phyloP scores from a whole-genome alignment of 2,329 filamentous ascomycete genomes.

The Neonectria sp. region DNA sequence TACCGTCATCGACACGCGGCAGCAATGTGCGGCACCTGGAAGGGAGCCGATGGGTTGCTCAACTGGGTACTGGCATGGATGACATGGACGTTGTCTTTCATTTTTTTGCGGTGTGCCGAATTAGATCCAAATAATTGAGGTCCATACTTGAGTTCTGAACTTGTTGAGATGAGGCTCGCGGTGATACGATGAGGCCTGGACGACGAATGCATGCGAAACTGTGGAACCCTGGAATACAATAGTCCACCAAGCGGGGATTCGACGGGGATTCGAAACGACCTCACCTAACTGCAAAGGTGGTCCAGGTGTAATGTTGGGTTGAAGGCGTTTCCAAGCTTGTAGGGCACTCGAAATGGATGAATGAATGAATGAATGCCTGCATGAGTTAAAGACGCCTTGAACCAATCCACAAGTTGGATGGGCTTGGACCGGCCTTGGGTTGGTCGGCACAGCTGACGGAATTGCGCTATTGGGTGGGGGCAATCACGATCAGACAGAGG shows the following conservation, averaged over 20 bases:
- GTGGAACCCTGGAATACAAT: background rate
- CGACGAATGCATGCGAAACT: background rate
- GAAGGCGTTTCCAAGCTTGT: background rate
- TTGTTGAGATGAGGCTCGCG: background rate
- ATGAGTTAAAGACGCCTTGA: background rate
- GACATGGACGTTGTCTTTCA: background rate
- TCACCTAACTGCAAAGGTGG: background rate
- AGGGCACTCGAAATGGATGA: background rate
- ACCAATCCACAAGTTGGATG: constrained; percentile 2
- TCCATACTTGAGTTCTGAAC: background rate
- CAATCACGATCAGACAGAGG: constrained; percentile 27
- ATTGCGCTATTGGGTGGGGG: constrained; percentile 24
- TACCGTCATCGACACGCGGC: background rate
- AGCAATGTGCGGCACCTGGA: background rate
- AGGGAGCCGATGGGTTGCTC: constrained; percentile 1
- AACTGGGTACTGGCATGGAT: background rate
- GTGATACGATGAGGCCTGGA: background rate
- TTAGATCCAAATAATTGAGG: background rate
- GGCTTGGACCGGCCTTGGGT: background rate
- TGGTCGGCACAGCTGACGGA: constrained; percentile 7
- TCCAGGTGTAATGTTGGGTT: background rate
- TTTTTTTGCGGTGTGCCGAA: background rate
- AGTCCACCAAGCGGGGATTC: no score
- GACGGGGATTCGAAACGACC: background rate
- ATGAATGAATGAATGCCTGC: background rate